Evolutionary conservation across 2,329 filamentous ascomycete species (phyloP).

Genomic region (Venturia pyrina): DNA sequence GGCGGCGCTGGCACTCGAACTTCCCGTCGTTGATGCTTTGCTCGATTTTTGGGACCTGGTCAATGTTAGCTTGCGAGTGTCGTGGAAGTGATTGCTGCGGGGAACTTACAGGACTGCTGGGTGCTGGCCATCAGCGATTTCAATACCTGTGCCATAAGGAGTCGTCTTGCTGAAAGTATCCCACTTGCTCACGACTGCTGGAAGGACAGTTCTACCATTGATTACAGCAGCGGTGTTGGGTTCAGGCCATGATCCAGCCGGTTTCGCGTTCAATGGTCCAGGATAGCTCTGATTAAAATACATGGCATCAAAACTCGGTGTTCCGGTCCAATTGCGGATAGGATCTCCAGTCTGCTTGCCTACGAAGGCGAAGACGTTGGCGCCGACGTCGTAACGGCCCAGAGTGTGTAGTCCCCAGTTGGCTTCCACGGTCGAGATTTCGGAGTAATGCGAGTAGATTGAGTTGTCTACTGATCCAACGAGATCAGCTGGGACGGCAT

Average conservation of each 20-base stretch:
- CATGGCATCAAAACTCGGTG: slow-evolving; percentile 17
- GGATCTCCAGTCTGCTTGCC: slow-evolving; percentile 24
- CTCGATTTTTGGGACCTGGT: not conserved
- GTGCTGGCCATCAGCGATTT: slow-evolving; percentile 26
- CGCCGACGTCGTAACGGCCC: slow-evolving; percentile 37
- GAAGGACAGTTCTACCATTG: not conserved
- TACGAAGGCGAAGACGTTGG: slow-evolving; percentile 34
- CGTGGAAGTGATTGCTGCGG: not conserved
- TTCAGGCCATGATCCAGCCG: slow-evolving; percentile 14
- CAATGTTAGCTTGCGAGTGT: not conserved
- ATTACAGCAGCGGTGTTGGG: slow-evolving; percentile 2
- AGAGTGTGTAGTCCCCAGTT: slow-evolving; percentile 37
- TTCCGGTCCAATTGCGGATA: not conserved
- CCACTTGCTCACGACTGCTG: slow-evolving; percentile 15
- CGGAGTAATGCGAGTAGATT: slow-evolving; percentile 43
- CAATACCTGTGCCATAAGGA: slow-evolving; percentile 22
- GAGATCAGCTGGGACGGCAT: slow-evolving; percentile 55
- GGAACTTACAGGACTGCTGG: slow-evolving; percentile 20
- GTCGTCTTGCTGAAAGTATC: slow-evolving; percentile 15
- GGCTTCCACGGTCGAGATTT: slow-evolving; percentile 34
- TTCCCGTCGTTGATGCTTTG: not conserved
- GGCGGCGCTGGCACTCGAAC: not conserved
- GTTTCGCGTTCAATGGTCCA: slow-evolving; percentile 4
- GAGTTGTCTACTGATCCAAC: slow-evolving; percentile 57
- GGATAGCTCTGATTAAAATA: slow-evolving; percentile 3